Conservation (phyloP, 208 protist genomes). For the Trichomonas vaginalis region DNA sequence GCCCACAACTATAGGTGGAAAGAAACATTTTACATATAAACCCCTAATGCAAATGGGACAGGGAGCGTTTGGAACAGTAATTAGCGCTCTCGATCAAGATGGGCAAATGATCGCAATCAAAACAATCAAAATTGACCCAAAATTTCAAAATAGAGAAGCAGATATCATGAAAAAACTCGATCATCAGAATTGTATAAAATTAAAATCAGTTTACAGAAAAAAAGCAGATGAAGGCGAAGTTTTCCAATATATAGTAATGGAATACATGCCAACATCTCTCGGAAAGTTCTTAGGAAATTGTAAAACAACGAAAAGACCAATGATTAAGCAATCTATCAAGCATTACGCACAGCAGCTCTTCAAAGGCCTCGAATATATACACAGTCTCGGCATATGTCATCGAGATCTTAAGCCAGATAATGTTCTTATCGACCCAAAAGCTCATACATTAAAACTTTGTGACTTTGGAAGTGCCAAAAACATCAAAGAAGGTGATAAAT, state of each 20-base stretch:
- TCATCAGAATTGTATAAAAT: not conserved
- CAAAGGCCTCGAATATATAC: conserved; percentile 79
- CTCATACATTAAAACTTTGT: conserved; percentile 68
- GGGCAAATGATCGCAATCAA: not conserved
- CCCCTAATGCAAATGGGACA: not conserved
- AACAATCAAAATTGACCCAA: not conserved
- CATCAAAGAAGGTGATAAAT: conserved; percentile 55
- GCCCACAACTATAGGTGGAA: not conserved
- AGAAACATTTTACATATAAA: not conserved
- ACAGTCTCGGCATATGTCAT: conserved; percentile 66
- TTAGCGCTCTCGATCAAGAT: not conserved
- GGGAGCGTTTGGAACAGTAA: not conserved
- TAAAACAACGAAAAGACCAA: conserved; percentile 53
- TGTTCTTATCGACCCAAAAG: conserved; percentile 58
- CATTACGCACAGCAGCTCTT: conserved; percentile 58
- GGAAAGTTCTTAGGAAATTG: conserved; percentile 45
- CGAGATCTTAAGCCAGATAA: conserved; percentile 83
- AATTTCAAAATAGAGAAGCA: not conserved
- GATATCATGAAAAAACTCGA: not conserved
- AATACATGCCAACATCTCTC: not conserved
- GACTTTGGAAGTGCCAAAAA: conserved; percentile 70
- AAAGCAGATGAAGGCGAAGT: not conserved
- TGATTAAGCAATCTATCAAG: not conserved
- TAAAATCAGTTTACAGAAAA: not conserved
- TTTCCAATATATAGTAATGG: not conserved